A percentile compares a stretch with the other conserved stretches of the same genome.
These are phyloP conservation scores for Hymenoscyphus occultus DNA, from an alignment of 2,329 filamentous ascomycete species.

Conservation along the genomic window DNA sequence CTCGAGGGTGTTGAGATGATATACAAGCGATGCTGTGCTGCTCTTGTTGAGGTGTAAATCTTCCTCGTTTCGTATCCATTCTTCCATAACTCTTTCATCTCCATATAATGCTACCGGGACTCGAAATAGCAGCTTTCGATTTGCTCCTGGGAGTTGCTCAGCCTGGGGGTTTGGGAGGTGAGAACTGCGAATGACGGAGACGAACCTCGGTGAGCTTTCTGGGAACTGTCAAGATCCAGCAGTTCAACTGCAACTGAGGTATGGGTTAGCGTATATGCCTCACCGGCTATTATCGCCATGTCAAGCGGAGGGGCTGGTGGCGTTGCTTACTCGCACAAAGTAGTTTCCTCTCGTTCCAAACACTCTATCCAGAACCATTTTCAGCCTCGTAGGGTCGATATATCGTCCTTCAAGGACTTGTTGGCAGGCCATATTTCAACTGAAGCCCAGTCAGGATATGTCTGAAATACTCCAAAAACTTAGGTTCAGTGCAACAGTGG, in stretches of 20 bases:
- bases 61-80: not conserved
- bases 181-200: not conserved
- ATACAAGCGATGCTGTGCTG: no score
- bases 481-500: no score
- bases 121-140: slow-evolving; percentile 17
- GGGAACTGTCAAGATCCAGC: slow-evolving; percentile 20
- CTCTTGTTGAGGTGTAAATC: not conserved
- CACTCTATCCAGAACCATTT: slow-evolving; percentile 9
- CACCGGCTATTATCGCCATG: slow-evolving; percentile 1
- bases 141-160: slow-evolving; percentile 16
- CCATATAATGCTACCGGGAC: no score
- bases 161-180: no score
- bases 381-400: slow-evolving; percentile 19
- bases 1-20: no score
- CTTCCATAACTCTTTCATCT: not conserved
- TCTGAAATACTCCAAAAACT: no score
- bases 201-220: slow-evolving; percentile 17
- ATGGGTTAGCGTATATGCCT: slow-evolving; percentile 5
- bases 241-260: slow-evolving; percentile 19
- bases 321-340: slow-evolving; percentile 15
- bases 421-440: not conserved
- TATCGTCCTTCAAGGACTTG: slow-evolving; percentile 24
- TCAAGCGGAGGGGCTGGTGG: not conserved
- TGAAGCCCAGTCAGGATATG: no score
- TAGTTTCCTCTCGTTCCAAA: slow-evolving; percentile 17